Base-by-base conservation (phyloP, 192 early-diverging fungal genomes). In the Coemansia erecta region DNA sequence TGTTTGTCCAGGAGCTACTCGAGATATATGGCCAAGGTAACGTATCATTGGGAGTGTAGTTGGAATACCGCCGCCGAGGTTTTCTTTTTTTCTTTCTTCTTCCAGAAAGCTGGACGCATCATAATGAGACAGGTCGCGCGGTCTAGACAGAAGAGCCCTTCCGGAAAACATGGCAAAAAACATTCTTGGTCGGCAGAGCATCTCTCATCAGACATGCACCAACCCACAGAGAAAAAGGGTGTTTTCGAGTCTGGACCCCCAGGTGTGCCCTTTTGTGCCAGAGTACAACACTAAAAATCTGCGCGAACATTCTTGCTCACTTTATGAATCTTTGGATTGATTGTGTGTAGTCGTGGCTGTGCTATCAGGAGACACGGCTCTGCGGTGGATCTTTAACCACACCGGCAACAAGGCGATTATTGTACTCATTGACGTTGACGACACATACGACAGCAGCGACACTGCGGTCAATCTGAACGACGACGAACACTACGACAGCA, bases 1-100 rank as follows among this genome's bases (percentile, higher is more conserved):
- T 73, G 28, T 81, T 81, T 65, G 73, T 81, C 50, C 80, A 81
- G 51, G 66, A 77, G 67, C 71, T 81, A 24, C 66, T 81, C 1
- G 74, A 81, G 45, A 81, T 75, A 52, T 81, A 81, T 56, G 63
- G 66, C 41, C 74, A 77, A 66, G 76, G 76, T 79, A 79, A 54
- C 28, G 22, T 37, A 46, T 17, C 24, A 40, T 50, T n/a, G 42
- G 2, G 17, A 44, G 8, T 17, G 18, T 19, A 22, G 3, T 26
- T 2, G 28, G 28, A 7, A 31, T 31, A 31, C 28, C 28, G 28
- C 28, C 28, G n/a, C n/a, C n/a, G n/a, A n/a, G n/a, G n/a, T n/a
- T n/a, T n/a, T n/a, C n/a, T n/a, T n/a, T n/a, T n/a, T n/a, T n/a
- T 31, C 2, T 31, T 5, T 31, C 7, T 7, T 5, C 7, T 31